Evolutionary conservation across 495 filamentous ascomycete genomes (phyloP).

Genomic region (Chaetomium tenue): DNA sequence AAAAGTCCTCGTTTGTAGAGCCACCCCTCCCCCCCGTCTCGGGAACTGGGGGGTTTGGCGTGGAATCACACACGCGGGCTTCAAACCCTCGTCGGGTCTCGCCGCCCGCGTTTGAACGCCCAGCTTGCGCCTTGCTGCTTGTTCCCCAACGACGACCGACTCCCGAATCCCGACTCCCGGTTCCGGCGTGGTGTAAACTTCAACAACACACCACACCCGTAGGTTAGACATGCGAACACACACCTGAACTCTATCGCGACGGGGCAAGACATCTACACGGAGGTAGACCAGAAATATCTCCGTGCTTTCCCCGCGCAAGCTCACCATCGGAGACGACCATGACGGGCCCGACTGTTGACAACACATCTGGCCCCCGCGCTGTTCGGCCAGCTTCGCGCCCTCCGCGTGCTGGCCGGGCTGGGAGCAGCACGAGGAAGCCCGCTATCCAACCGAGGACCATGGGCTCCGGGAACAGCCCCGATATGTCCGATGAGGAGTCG

Average conservation of each 20-base stretch:
- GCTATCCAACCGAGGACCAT: constrained; percentile 14
- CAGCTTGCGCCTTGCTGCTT: not conserved
- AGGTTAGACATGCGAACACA: constrained; percentile 10
- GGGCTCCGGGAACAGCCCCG: constrained; percentile 26
- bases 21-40: constrained; percentile 25
- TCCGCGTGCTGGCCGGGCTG: constrained; percentile 25
- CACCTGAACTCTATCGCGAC: constrained; percentile 6
- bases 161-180: constrained; percentile 7
- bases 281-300: not conserved
- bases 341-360: constrained; percentile 23
- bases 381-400: constrained; percentile 30
- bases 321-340: constrained; percentile 14
- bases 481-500: constrained; percentile 42
- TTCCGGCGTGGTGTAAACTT: constrained; percentile 10
- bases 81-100: constrained; percentile 16
- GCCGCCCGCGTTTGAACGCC: constrained; percentile 8
- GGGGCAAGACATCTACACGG: constrained; percentile 10
- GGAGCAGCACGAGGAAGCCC: constrained; percentile 25
- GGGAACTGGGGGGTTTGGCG: constrained; percentile 14
- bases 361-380: constrained; percentile 19
- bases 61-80: constrained; percentile 16
- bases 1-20: constrained; percentile 23
- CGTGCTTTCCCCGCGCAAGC: constrained; percentile 3
- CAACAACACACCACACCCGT: constrained; percentile 4
- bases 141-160: constrained; percentile 15